Conservation (phyloP, 2,329 filamentous ascomycete species). For the Xylariaceae sp. region DNA sequence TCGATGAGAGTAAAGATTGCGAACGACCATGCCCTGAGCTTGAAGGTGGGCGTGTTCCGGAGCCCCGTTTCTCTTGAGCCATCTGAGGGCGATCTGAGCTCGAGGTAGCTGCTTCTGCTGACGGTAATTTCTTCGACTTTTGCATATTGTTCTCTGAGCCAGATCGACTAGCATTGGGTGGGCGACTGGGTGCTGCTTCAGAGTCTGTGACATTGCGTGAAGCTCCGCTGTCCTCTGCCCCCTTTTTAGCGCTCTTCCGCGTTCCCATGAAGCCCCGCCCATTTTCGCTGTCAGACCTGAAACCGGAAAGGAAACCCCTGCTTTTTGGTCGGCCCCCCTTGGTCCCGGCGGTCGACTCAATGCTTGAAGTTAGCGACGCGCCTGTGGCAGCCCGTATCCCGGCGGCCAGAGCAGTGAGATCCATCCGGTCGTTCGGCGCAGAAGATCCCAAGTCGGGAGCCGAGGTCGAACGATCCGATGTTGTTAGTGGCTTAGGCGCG, state of each 20-base stretch:
- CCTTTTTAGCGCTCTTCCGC: conserved; percentile 21
- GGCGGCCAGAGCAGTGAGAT: conserved; percentile 12
- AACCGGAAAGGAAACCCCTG: conserved; percentile 29
- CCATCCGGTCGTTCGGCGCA: conserved; percentile 20
- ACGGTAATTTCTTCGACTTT: conserved; percentile 27
- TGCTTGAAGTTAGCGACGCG: conserved; percentile 11
- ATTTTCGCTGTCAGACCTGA: conserved; percentile 29
- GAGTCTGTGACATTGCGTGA: conserved; percentile 11
- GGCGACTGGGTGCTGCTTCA: conserved; percentile 20
- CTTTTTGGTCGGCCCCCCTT: conserved; percentile 27
- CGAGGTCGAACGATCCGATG: conserved; percentile 27
- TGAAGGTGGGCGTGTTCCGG: conserved; percentile 21
- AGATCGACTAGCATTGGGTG: conserved; percentile 9
- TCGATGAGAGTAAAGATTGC: conserved; percentile 31
- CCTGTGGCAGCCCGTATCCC: conserved; percentile 20
- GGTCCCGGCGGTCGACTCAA: conserved; percentile 7
- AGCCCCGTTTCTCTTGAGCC: conserved; percentile 27
- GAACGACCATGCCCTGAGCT: conserved; percentile 28
- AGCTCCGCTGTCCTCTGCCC: conserved; percentile 13
- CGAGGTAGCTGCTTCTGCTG: conserved; percentile 27
- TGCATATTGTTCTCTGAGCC: conserved; percentile 18
- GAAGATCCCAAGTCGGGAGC: conserved; percentile 26
- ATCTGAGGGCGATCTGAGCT: conserved; percentile 27
- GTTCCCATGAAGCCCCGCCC: conserved; percentile 27
- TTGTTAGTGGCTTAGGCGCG: conserved; percentile 26